Evolutionary conservation across 495 filamentous ascomycete species (phyloP).

Genomic region (Parmelia sp.): DNA sequence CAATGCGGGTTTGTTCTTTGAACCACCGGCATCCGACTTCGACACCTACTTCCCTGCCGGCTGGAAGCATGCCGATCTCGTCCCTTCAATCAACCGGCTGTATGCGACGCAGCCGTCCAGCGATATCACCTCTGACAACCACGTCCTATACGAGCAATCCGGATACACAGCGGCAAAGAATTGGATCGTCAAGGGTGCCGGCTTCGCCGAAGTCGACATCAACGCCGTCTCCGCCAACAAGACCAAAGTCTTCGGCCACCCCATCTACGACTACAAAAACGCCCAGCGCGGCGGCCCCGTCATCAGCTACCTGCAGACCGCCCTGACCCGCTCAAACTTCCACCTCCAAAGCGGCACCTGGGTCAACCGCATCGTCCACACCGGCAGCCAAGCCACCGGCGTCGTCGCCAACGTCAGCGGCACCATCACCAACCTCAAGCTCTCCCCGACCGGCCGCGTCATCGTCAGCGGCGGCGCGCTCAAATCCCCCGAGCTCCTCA

Average conservation of each 20-base stretch:
- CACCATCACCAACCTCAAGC: not conserved
- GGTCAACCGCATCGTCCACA: constrained; percentile 59
- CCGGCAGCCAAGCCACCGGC: constrained; percentile 55
- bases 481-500: constrained; percentile 66
- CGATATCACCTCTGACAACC: constrained; percentile 59
- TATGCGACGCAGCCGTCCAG: constrained; percentile 67
- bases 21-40: constrained; percentile 57
- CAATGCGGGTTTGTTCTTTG: constrained; percentile 55
- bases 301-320: constrained; percentile 64
- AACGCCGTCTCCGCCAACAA: constrained; percentile 57
- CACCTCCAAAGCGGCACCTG: constrained; percentile 57
- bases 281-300: constrained; percentile 66
- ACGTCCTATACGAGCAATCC: constrained; percentile 60
- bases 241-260: constrained; percentile 58
- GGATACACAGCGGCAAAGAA: constrained; percentile 56
- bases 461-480: constrained; percentile 56
- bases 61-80: constrained; percentile 63
- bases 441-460: not conserved
- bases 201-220: constrained; percentile 58
- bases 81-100: constrained; percentile 49
- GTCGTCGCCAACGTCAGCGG: constrained; percentile 16
- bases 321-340: constrained; percentile 58
- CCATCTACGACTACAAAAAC: constrained; percentile 62
- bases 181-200: constrained; percentile 46
- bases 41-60: constrained; percentile 66